A percentile compares a stretch with the other conserved stretches of the same genome.
These are phyloP conservation scores for Pseudoneurospora amorphoporcata DNA, from an alignment of 495 filamentous ascomycete species.

Conservation along the genomic window DNA sequence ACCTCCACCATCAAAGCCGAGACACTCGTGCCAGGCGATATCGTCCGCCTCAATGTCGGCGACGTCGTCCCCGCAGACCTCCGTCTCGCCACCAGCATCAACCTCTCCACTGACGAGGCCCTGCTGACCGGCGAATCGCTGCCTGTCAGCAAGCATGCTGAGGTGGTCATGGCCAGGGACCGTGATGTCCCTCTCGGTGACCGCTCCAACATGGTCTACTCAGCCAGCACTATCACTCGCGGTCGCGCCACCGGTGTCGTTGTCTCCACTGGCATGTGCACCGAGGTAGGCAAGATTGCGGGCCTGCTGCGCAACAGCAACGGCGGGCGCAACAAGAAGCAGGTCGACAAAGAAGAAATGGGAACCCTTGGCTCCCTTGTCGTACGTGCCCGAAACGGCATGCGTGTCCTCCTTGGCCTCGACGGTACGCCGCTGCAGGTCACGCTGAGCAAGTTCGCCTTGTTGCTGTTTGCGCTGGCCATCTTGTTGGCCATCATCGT, in stretches of 20 bases:
- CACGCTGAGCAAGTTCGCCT: slow-evolving; percentile 65
- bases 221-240: slow-evolving; percentile 54
- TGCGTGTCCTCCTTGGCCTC: slow-evolving; percentile 45
- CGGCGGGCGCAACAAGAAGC: slow-evolving; percentile 28
- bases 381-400: slow-evolving; percentile 6
- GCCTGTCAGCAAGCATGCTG: slow-evolving; percentile 29
- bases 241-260: slow-evolving; percentile 57
- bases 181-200: slow-evolving; percentile 50
- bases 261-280: slow-evolving; percentile 62
- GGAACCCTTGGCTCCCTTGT: background rate
- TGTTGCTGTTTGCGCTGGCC: slow-evolving; percentile 62
- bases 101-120: slow-evolving; percentile 38
- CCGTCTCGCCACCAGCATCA: slow-evolving; percentile 66
- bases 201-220: slow-evolving; percentile 59
- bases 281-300: slow-evolving; percentile 76
- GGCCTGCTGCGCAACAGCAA: slow-evolving; percentile 44
- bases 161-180: slow-evolving; percentile 18
- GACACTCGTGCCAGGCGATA: slow-evolving; percentile 67
- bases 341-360: slow-evolving; percentile 31
- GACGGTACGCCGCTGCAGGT: slow-evolving; percentile 70
- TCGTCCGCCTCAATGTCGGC: slow-evolving; percentile 67
- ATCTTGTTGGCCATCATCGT: slow-evolving; percentile 69
- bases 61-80: slow-evolving; percentile 74
- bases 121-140: slow-evolving; percentile 61
- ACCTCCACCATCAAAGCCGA: slow-evolving; percentile 50